A percentile compares a stretch with the other conserved stretches of the same genome.
Conservation (phyloP, 345 rosid genomes). For the Abelmoschus esculentus region DNA sequence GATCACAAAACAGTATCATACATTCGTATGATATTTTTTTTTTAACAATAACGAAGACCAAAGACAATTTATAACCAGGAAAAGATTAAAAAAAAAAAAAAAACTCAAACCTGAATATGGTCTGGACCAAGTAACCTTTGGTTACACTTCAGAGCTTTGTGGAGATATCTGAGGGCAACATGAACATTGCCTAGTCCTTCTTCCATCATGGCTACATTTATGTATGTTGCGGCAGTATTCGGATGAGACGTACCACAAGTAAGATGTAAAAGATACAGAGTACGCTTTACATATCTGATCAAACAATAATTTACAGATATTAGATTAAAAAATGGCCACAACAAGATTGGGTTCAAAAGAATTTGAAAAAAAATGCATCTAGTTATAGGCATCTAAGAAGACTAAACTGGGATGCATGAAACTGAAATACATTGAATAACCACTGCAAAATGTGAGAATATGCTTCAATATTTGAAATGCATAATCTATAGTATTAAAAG, state of each 20-base stretch:
- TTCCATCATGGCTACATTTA: conserved; percentile 99
- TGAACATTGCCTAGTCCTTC: conserved; percentile 99
- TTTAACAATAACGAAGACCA: background rate
- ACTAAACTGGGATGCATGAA: background rate
- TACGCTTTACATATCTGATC: conserved; percentile 94
- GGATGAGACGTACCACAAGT: conserved; percentile 99
- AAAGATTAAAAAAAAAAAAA: conserved; percentile 1
- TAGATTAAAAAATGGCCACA: background rate
- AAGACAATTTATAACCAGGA: conserved; percentile 9
- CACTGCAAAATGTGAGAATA: background rate
- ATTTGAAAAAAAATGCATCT: background rate
- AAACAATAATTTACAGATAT: conserved; percentile 6
- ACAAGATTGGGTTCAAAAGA: no score
- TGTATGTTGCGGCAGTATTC: conserved; percentile 97
- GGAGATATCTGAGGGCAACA: conserved; percentile 96
- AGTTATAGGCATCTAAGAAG: background rate
- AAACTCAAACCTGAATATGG: conserved; percentile 85
- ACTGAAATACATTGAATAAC: background rate
- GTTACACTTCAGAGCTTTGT: conserved; percentile 93
- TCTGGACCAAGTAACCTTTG: conserved; percentile 94
- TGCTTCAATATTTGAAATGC: background rate
- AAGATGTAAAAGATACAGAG: conserved; percentile 89
- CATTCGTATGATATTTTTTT: background rate
- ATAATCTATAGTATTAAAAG: background rate
- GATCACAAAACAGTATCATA: background rate